Conservation (phyloP, 192 early-diverging fungal genomes). For the Radiomyces spectabilis region DNA sequence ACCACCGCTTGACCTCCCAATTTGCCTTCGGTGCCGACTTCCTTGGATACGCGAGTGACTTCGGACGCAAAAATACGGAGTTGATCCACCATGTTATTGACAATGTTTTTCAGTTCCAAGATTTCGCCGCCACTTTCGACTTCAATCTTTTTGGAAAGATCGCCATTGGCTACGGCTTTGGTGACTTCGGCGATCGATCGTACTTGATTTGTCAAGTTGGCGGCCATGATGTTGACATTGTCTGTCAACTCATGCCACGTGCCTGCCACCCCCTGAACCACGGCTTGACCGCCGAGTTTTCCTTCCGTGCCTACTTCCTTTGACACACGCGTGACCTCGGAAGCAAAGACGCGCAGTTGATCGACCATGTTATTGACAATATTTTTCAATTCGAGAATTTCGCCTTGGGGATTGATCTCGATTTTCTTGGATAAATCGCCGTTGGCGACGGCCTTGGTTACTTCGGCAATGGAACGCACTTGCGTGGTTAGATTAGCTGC, state of each 20-base stretch:
- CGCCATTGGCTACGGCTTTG: conserved; percentile 47
- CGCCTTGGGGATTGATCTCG: conserved; percentile 35
- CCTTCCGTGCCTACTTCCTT: conserved; percentile 58
- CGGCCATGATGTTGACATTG: conserved; percentile 57
- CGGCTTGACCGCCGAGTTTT: conserved; percentile 50
- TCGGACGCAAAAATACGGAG: conserved; percentile 33
- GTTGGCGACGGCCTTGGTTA: conserved; percentile 47
- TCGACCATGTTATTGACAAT: conserved; percentile 56
- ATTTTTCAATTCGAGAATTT: conserved; percentile 48
- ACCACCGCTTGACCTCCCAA: conserved; percentile 41
- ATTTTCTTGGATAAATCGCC: conserved; percentile 54
- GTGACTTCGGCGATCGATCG: conserved; percentile 48
- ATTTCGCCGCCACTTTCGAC: conserved; percentile 58
- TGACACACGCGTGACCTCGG: conserved; percentile 51
- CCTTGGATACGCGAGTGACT: conserved; percentile 43
- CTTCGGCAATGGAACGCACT: conserved; percentile 49
- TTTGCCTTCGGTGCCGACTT: conserved; percentile 43
- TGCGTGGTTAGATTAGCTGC: conserved; percentile 53
- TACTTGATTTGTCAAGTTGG: conserved; percentile 56
- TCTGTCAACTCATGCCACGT: conserved; percentile 55
- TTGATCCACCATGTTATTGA: conserved; percentile 65
- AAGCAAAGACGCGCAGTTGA: conserved; percentile 41
- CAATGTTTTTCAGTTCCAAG: conserved; percentile 56
- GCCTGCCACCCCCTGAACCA: conserved; percentile 41
- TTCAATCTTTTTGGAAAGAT: conserved; percentile 43